Base-by-base conservation (phyloP, 495 filamentous ascomycete species). In the Aspergillus nanangensis region DNA sequence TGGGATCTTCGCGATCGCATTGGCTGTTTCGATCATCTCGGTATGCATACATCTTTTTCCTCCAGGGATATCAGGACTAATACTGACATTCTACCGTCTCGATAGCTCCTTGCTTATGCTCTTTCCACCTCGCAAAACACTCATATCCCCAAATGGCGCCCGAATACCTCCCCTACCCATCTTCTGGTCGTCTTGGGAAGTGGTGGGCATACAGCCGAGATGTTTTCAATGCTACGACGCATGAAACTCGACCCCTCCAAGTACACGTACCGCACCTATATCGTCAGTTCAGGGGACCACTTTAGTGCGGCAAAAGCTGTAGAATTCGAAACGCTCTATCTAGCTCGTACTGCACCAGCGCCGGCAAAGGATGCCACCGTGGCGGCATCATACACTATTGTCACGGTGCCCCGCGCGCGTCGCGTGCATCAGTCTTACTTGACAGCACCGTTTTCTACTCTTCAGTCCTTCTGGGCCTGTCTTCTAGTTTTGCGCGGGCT, bases 131-230 rank as follows among this genome's bases (percentile, higher is more conserved):
- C 68, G n/a, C 68, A 72, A 8, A 62, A 62, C 47, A 58, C 54
- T 18, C 23, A 38, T 23, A 52, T 69, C 8, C 53, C 62, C 18
- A 62, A 61, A 61, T 55, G 56, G 44, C 69, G 66, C 38, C 43
- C 48, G 11, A 56, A 38, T 25, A 34, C 56, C 38, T 41, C 55
- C 10, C 72, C 77, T 18, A 76, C 79, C 24, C 90, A 90, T 62
- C 71, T 93, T 38, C 71, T 95, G 19, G 75, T 94, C 45, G 80
- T 96, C 41, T 83, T 96, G 41, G 93, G 93, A 31, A 92, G 86
- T 21, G 93, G 93, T 45, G 93, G 93, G 4, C 93, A 98, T 70
- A 96, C 92, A 1, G 80, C 88, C 10, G 93, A 98, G 70, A 94
- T 97, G 87, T 70, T 96, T 35, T 79, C 83, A 48, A 83, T 94